Base-by-base conservation (phyloP, 345 rosid species). In the Populus ilicifolia region DNA sequence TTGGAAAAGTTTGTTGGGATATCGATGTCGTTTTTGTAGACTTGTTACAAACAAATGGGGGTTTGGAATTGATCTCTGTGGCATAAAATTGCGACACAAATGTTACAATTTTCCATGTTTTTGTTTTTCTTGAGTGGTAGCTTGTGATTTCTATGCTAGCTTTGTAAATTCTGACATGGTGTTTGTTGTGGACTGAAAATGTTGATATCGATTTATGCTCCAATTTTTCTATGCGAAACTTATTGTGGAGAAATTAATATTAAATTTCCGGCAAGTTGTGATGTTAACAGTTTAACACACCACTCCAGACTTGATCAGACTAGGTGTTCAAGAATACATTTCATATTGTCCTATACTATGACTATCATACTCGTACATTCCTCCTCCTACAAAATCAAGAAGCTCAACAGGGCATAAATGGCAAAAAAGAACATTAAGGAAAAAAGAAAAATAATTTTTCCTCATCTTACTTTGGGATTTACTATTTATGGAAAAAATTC, bases 381-480 rank as follows among this genome's bases (percentile, higher is more conserved):
- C 59, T 52, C 59, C 23, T 39, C 43, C 43, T 39, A 39, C 43
- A 39, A 9, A 39, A 39, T 39, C 43, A 39, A 6, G 43, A 39
- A 39, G 10, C 43, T 39, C 43, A 8, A 52, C 59, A 18, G 7
- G 59, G 59, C 59, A 18, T 20, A 52, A 52, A 52, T 52, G 7
- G 59, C 20, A 52, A 5, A 52, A 18, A 1, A 52, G 9, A 52
- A 52, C 7, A 2, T 7, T 20, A 2, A 52, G 20, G 59, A 52
- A 52, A 52, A 39, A 52, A 18, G 23, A 52, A 52, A 2, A 18
- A 18, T 1, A 52, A 7, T 18, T 6, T 14, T 16, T 52, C 59
- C 59, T 86, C 78, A 87, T 87, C 89, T 86, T 77, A 80, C 83
- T 41, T 70, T 74, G 0, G 87, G 88, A 82, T 88, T 81, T 25